Evolutionary conservation across 257 asterid genomes (phyloP).

Genomic region (Gentiana straminea): DNA sequence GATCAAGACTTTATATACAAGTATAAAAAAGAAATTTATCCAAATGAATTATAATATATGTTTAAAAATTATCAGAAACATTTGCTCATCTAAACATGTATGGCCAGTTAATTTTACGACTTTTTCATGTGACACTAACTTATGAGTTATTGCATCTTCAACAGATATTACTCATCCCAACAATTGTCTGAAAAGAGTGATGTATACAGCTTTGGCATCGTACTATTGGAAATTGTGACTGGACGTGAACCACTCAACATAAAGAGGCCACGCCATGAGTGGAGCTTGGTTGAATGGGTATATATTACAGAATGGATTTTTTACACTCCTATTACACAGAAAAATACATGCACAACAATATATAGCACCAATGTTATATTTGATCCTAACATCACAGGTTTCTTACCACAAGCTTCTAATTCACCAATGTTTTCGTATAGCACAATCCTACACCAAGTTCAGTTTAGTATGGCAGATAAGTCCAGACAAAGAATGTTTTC

Average conservation of each 20-base stretch:
- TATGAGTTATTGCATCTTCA: background rate
- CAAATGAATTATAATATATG: background rate
- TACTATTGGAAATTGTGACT: conserved; percentile 56
- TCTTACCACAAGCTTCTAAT: too few species aligned
- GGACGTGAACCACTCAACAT: conserved; percentile 82
- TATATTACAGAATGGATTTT: conserved; percentile 6
- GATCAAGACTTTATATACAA: too few species aligned
- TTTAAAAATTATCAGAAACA: background rate
- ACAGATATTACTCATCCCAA: conserved; percentile 76
- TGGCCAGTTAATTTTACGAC: background rate
- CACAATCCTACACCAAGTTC: too few species aligned
- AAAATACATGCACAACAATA: too few species aligned
- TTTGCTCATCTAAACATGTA: background rate
- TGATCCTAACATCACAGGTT: too few species aligned
- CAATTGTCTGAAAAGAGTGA: conserved; percentile 74
- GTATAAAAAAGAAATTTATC: too few species aligned
- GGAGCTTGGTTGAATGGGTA: conserved; percentile 97
- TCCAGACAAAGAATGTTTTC: too few species aligned
- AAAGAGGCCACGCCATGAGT: conserved; percentile 61
- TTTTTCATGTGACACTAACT: background rate
- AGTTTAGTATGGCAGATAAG: too few species aligned
- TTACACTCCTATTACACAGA: conserved; percentile 1
- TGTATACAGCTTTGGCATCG: conserved; percentile 75
- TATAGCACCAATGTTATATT: too few species aligned
- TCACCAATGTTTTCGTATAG: too few species aligned